These are phyloP conservation scores for Russula dissimulans DNA, from an alignment of 768 basidiomycete species.

Conservation along the genomic window DNA sequence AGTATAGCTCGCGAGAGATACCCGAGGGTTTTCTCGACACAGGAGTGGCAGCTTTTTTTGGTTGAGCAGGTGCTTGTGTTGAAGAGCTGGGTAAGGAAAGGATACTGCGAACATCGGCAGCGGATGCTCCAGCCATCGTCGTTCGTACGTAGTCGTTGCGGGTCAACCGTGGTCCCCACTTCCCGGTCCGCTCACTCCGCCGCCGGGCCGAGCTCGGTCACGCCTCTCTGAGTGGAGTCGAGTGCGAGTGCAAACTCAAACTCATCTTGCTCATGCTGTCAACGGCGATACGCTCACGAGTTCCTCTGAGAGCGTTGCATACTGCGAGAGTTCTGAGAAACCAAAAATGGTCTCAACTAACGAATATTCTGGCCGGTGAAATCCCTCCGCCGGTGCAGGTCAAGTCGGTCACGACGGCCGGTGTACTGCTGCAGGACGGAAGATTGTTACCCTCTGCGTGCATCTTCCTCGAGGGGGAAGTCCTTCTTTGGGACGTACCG, in stretches of 20 bases:
- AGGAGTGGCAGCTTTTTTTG: constrained; percentile 31
- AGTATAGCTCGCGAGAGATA: constrained; percentile 86
- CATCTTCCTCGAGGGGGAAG: constrained; percentile 78
- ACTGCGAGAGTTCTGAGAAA: constrained; percentile 6
- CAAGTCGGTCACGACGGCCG: constrained; percentile 48
- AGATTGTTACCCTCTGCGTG: constrained; percentile 67
- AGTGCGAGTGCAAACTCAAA: not conserved
- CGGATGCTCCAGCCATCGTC: constrained; percentile 52
- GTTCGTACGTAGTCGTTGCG: not conserved
- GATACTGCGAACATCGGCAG: constrained; percentile 78
- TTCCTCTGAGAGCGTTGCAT: constrained; percentile 6
- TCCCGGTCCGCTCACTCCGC: not conserved
- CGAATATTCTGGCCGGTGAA: constrained; percentile 67
- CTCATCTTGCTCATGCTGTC: not conserved
- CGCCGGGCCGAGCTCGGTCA: not conserved
- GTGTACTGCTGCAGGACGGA: constrained; percentile 70
- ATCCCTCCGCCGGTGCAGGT: constrained; percentile 65
- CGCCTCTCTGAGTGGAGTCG: too few species aligned
- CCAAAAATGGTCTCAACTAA: constrained; percentile 29
- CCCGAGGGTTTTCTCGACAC: constrained; percentile 68
- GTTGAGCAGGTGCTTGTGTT: constrained; percentile 37
- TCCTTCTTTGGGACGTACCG: constrained; percentile 87
- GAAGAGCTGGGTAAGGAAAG: constrained; percentile 48
- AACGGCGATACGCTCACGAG: constrained; percentile 1
- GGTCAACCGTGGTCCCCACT: not conserved